These are phyloP conservation scores for Ceratocystis cubensis DNA, from an alignment of 2,329 filamentous ascomycete species.

Conservation along the genomic window DNA sequence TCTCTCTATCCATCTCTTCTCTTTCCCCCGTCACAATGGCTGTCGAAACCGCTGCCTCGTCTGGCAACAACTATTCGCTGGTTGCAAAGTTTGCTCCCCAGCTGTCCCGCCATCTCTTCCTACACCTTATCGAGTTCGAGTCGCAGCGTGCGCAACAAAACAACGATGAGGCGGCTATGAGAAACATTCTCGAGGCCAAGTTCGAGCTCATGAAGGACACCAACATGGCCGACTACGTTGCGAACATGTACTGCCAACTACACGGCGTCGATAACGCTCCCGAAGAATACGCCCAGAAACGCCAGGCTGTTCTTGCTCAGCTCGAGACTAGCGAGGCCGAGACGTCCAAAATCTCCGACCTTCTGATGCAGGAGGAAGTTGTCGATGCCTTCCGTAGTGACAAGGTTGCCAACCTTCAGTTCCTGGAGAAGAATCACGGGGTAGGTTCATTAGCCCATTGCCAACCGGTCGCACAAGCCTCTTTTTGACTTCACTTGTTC, in stretches of 20 bases:
- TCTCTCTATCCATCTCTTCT: neutral
- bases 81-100: slow-evolving; percentile 63
- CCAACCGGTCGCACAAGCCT: neutral
- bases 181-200: slow-evolving; percentile 71
- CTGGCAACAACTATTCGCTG: slow-evolving; percentile 21
- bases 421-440: slow-evolving; percentile 89
- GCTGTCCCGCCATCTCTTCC: slow-evolving; percentile 92
- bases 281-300: slow-evolving; percentile 75
- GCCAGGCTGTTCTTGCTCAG: slow-evolving; percentile 73
- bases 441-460: slow-evolving; percentile 33
- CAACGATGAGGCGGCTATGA: slow-evolving; percentile 43
- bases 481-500: neutral
- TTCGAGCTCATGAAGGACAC: slow-evolving; percentile 79
- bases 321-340: slow-evolving; percentile 76
- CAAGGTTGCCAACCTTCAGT: slow-evolving; percentile 98
- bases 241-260: slow-evolving; percentile 79
- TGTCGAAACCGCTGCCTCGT: slow-evolving; percentile 17
- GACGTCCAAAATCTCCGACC: slow-evolving; percentile 74
- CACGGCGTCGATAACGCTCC: slow-evolving; percentile 67
- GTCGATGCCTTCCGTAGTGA: slow-evolving; percentile 84
- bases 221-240: slow-evolving; percentile 98
- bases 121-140: slow-evolving; percentile 88
- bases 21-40: slow-evolving; percentile 18
- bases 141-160: slow-evolving; percentile 69
- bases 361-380: slow-evolving; percentile 79